Conservation (phyloP, 2,329 filamentous ascomycete species). For the Didymella glomerata region DNA sequence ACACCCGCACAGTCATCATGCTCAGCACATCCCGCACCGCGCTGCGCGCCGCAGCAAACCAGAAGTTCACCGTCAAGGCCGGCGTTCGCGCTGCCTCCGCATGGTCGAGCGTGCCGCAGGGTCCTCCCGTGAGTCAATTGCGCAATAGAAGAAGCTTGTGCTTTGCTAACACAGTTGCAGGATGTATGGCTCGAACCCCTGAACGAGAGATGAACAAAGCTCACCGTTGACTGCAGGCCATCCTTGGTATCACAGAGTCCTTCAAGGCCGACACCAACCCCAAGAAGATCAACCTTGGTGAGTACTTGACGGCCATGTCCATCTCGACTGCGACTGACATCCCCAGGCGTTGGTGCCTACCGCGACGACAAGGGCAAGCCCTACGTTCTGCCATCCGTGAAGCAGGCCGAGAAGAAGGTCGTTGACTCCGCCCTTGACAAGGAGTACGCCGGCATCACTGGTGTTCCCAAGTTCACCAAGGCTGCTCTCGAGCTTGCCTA, state of each 20-base stretch:
- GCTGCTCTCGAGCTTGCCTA: constrained; percentile 92
- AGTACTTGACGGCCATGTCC: constrained; percentile 36
- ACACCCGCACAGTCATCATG: constrained; percentile 37
- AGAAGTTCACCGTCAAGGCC: constrained; percentile 45
- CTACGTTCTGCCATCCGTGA: constrained; percentile 94
- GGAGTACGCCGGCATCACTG: constrained; percentile 98
- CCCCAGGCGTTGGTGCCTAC: constrained; percentile 91
- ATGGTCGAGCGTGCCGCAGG: constrained; percentile 91
- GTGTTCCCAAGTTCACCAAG: constrained; percentile 91
- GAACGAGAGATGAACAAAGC: constrained; percentile 16
- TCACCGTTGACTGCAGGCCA: constrained; percentile 65
- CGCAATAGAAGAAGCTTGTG: constrained; percentile 19
- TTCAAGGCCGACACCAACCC: constrained; percentile 96
- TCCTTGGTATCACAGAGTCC: constrained; percentile 93
- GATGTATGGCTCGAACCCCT: constrained; percentile 40
- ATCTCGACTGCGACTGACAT: constrained; percentile 31
- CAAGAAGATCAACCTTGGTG: constrained; percentile 98
- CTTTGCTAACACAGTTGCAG: constrained; percentile 40
- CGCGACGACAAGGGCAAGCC: constrained; percentile 98
- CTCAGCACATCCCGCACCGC: constrained; percentile 51
- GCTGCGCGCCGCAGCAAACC: constrained; percentile 49
- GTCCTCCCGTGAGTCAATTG: constrained; percentile 79
- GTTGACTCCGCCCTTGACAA: constrained; percentile 84
- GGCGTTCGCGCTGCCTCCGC: constrained; percentile 74
- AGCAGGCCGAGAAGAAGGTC: constrained; percentile 86